These are phyloP conservation scores for Trichoderma breve DNA, from an alignment of 2,329 filamentous ascomycete genomes.

Conservation along the genomic window DNA sequence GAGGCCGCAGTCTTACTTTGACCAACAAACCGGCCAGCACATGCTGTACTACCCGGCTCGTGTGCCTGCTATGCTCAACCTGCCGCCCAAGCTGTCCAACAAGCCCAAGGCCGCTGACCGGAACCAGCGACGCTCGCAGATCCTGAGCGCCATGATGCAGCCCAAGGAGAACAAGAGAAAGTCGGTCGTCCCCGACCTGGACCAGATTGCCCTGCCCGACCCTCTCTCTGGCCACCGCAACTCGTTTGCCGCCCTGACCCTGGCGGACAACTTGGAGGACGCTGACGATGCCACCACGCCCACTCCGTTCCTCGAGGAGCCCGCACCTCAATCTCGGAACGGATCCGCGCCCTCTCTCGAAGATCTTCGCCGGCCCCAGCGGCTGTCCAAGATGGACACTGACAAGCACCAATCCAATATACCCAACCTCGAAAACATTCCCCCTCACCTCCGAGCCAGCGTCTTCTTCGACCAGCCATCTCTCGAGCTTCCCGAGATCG, in stretches of 20 bases:
- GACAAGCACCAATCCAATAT: conserved; percentile 36
- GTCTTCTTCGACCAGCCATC: conserved; percentile 79
- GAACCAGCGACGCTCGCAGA: conserved; percentile 70
- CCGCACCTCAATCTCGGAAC: conserved; percentile 21
- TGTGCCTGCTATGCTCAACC: conserved; percentile 87
- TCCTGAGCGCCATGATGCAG: conserved; percentile 60
- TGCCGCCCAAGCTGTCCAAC: conserved; percentile 83
- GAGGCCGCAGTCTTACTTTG: conserved; percentile 57
- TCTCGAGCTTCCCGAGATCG: conserved; percentile 44
- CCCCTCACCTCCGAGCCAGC: conserved; percentile 84
- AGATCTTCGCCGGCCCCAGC: conserved; percentile 35
- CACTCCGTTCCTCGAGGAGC: background rate
- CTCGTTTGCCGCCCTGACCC: conserved; percentile 35
- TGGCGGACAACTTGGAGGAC: conserved; percentile 26
- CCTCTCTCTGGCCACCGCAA: conserved; percentile 41
- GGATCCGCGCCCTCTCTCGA: conserved; percentile 24
- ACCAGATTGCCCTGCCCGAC: conserved; percentile 47
- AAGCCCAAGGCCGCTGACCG: conserved; percentile 62
- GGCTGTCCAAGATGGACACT: conserved; percentile 31
- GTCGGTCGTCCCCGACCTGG: conserved; percentile 23
- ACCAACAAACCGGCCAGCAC: conserved; percentile 65
- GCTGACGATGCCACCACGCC: conserved; percentile 2
- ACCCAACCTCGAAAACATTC: conserved; percentile 48
- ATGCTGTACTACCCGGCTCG: conserved; percentile 97
- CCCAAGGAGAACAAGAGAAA: conserved; percentile 22